Conservation (phyloP, 2,329 filamentous ascomycete species). For the Penicillium sp. region DNA sequence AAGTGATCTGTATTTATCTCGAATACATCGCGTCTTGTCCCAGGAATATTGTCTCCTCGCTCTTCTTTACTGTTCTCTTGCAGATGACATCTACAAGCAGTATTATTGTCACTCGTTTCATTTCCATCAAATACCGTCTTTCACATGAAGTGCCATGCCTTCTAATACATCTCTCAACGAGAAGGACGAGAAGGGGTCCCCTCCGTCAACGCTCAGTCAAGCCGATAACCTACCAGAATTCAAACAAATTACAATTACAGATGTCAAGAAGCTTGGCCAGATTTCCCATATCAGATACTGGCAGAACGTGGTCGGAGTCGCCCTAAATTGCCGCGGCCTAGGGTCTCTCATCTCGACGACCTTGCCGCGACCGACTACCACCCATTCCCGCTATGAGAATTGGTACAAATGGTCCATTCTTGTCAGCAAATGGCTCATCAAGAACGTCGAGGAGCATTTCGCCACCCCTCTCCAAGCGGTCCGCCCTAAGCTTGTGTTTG, state of each 20-base stretch:
- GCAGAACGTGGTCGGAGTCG: not conserved
- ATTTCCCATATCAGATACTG: not conserved
- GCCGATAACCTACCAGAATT: not conserved
- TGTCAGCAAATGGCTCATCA: not conserved
- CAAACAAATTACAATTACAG: not conserved
- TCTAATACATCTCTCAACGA: not conserved
- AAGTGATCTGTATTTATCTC: not conserved
- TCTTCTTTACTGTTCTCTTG: not conserved
- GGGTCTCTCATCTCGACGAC: not conserved
- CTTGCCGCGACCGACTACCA: not conserved
- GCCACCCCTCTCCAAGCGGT: not conserved
- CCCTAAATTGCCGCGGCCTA: not conserved
- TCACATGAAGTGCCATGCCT: not conserved
- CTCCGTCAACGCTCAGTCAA: not conserved
- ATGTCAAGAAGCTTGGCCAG: not conserved
- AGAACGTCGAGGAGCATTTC: not conserved
- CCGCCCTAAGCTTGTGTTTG: not conserved
- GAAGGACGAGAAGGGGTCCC: no score
- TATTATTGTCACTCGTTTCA: not conserved
- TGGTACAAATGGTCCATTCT: not conserved
- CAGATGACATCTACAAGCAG: not conserved
- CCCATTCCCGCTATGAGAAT: not conserved
- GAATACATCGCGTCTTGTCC: not conserved
- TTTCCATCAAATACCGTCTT: not conserved
- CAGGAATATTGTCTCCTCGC: not conserved